Evolutionary conservation across 257 asterid species (phyloP), one percentile per base, ranked within the genome.

Genomic region (Knoxia roxburghii): DNA sequence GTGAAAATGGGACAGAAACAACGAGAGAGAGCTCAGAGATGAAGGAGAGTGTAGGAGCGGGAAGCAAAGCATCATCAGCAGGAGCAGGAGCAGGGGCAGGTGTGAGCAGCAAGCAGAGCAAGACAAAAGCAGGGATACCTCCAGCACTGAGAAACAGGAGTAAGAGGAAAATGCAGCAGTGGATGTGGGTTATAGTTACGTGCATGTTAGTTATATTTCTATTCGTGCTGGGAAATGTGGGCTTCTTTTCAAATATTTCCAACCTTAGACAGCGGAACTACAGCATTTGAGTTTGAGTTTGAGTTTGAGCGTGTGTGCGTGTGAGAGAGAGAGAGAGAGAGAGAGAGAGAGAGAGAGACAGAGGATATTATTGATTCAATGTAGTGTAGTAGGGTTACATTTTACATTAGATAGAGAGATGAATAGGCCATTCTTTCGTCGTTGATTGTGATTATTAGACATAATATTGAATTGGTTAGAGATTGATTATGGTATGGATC

Each of bases 71-170:
- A n/a, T n/a, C n/a, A n/a, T n/a, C n/a, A n/a, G n/a, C n/a, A n/a
- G n/a, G n/a, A n/a, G n/a, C n/a, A n/a, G n/a, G n/a, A n/a, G n/a
- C n/a, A n/a, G n/a, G n/a, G n/a, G n/a, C n/a, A n/a, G n/a, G n/a
- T n/a, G n/a, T 68, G 30, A 74, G 72, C 59, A 61, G 78, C 13
- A 88, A 87, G 85, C 90, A 81, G 61, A 80, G 66, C 77, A 90
- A 88, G 85, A 35, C 84, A 26, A 86, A 84, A 63, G 66, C 89
- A n/a, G n/a, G n/a, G 3, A 74, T 87, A 51, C 98, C 99, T 26
- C 96, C 98, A 9, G 83, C 95, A 8, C 95, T 91, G 23, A 93
- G 99, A 41, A 88, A 80, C 84, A 80, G 89, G 69, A 79, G 80
- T 73, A 87, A 78, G 86, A 94, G 72, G 68, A 88, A 72, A 60